Evolutionary conservation across 306 rosid genomes (phyloP).

Genomic region (Trifolium fragiferum): DNA sequence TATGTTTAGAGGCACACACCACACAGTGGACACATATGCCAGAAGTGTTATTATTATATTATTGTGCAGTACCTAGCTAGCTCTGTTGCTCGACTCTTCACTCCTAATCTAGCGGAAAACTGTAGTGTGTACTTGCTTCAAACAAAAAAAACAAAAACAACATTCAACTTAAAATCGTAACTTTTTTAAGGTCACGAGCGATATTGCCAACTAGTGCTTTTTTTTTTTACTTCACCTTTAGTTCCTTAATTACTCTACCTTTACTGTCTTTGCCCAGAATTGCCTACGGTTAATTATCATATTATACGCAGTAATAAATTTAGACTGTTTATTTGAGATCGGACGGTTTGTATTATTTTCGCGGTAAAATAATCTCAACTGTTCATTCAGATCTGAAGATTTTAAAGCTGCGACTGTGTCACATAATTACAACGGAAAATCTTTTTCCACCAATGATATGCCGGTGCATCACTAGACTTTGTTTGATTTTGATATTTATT

Average conservation of each 20-base stretch:
- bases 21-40: constrained; percentile 14
- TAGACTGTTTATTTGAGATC: too few relatives aligned
- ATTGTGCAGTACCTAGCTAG: constrained; percentile 12
- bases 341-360: too few relatives aligned
- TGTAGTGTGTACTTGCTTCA: background rate
- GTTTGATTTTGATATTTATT: background rate
- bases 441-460: background rate
- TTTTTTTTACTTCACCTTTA: background rate
- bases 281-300: too few relatives aligned
- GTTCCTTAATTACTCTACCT: background rate
- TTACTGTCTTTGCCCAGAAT: background rate
- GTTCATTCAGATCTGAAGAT: too few relatives aligned
- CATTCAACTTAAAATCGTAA: background rate
- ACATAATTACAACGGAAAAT: too few relatives aligned
- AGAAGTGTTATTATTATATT: constrained; percentile 20
- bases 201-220: background rate
- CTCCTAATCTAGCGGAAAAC: background rate
- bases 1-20: constrained; percentile 24
- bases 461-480: background rate
- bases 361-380: too few relatives aligned
- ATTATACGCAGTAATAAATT: too few relatives aligned
- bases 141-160: background rate
- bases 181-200: background rate
- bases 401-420: too few relatives aligned
- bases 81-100: constrained; percentile 7